Percentiles rank a stretch among this genome's conserved stretches.
These are phyloP conservation scores for Coemansia sp. DNA, from an alignment of 192 early-diverging fungal species.

Conservation along the genomic window DNA sequence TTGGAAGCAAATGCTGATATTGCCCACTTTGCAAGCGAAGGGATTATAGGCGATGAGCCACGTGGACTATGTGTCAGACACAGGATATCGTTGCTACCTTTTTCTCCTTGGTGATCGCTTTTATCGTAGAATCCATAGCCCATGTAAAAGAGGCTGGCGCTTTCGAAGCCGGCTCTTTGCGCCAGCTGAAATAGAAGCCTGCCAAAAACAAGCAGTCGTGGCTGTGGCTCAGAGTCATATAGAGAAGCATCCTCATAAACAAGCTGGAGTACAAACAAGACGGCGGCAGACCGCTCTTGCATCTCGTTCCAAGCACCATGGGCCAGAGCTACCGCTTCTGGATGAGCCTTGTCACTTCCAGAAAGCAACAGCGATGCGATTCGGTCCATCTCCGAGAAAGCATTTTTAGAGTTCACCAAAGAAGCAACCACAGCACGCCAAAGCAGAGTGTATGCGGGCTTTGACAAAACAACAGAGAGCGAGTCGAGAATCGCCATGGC, in stretches of 20 bases:
- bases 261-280: constrained; percentile 36
- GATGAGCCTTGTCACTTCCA: constrained; percentile 15
- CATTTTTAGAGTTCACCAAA: background rate
- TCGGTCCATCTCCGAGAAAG: constrained; percentile 15
- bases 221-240: constrained; percentile 18
- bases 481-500: constrained; percentile 11
- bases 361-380: constrained; percentile 25
- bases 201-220: constrained; percentile 16
- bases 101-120: too few species aligned
- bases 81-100: too few species aligned
- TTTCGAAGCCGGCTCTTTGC: background rate
- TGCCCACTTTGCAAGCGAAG: constrained; percentile 34
- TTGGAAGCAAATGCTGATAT: constrained; percentile 1
- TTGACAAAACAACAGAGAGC: constrained; percentile 40
- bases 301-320: constrained; percentile 29
- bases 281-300: constrained; percentile 28
- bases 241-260: constrained; percentile 41
- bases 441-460: constrained; percentile 10
- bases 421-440: constrained; percentile 23
- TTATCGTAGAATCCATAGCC: background rate
- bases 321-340: constrained; percentile 9
- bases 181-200: constrained; percentile 31
- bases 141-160: background rate
- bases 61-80: background rate
- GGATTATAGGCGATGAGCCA: constrained; percentile 8